These are phyloP conservation scores for Arthrobotrys pseudoclavata DNA, from an alignment of 2,329 filamentous ascomycete genomes.

Conservation along the genomic window DNA sequence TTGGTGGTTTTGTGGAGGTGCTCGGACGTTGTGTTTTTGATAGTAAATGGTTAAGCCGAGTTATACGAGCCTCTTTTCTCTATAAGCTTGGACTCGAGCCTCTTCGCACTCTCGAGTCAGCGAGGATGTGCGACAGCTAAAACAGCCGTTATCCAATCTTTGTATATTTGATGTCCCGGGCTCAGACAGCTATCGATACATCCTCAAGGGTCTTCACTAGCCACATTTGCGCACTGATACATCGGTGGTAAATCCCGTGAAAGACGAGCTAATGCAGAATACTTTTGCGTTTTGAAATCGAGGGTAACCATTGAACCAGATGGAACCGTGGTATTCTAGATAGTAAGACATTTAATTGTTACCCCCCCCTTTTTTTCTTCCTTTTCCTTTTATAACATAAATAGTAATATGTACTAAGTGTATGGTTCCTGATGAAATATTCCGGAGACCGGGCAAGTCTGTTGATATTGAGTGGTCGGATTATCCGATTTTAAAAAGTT, in stretches of 20 bases:
- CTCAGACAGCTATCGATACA: constrained; percentile 3
- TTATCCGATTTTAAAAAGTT: constrained; percentile 5
- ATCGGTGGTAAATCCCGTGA: constrained; percentile 4
- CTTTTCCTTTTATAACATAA: not conserved
- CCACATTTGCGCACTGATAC: constrained; percentile 23
- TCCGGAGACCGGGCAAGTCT: not conserved
- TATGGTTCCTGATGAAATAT: constrained; percentile 6
- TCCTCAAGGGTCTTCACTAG: constrained; percentile 6
- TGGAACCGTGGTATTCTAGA: constrained; percentile 17
- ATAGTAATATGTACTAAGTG: too few species aligned
- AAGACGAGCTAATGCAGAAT: constrained; percentile 6
- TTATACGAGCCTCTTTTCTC: constrained; percentile 9
- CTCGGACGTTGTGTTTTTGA: constrained; percentile 22
- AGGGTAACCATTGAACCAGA: not conserved
- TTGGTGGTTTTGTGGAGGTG: constrained; percentile 20
- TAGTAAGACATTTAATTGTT: constrained; percentile 20
- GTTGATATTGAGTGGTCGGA: not conserved
- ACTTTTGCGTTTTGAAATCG: constrained; percentile 10
- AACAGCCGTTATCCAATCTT: constrained; percentile 3
- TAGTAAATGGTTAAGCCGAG: constrained; percentile 1
- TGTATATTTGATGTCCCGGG: not conserved
- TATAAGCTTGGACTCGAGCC: constrained; percentile 7
- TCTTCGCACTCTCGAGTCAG: constrained; percentile 8
- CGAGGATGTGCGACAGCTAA: not conserved
- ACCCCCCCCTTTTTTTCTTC: not conserved